phyloP scores from a whole-genome alignment of 805 yeast genomes.

The Cyberlindnera lachancei region DNA sequence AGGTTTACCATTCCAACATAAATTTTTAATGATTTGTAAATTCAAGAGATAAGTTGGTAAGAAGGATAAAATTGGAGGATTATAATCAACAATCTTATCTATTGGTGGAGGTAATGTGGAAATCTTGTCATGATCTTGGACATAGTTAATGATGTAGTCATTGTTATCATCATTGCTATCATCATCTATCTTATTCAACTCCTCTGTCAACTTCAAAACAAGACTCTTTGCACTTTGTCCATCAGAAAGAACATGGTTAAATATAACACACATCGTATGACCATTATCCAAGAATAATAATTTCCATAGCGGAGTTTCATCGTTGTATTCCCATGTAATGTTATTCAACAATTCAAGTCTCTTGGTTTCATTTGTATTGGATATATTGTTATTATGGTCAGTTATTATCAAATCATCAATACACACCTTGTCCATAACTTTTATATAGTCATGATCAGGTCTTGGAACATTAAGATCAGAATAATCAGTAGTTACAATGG shows the following conservation, averaged over 20 bases:
- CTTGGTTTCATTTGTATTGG: slow-evolving; percentile 1
- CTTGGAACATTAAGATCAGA: slow-evolving; percentile 9
- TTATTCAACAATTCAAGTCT: slow-evolving; percentile 6
- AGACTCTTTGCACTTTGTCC: slow-evolving; percentile 14
- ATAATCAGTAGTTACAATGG: slow-evolving; percentile 13
- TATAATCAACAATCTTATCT: slow-evolving; percentile 7
- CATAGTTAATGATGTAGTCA: slow-evolving; percentile 9
- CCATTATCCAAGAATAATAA: slow-evolving; percentile 10
- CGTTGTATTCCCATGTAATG: slow-evolving; percentile 9
- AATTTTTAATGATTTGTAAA: slow-evolving; percentile 1
- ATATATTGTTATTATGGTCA: slow-evolving; percentile 7
- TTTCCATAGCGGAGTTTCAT: slow-evolving; percentile 14
- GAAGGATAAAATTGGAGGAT: slow-evolving; percentile 10
- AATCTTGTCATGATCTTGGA: slow-evolving; percentile 3
- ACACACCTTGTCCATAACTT: slow-evolving; percentile 9
- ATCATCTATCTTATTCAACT: slow-evolving; percentile 1
- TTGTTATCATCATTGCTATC: not conserved
- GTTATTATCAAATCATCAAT: slow-evolving; percentile 11
- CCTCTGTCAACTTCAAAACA: slow-evolving; percentile 7
- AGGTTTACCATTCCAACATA: not conserved
- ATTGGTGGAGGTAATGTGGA: slow-evolving; percentile 15
- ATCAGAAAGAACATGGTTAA: slow-evolving; percentile 18
- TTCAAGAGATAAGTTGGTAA: slow-evolving; percentile 7
- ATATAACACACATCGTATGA: slow-evolving; percentile 13
- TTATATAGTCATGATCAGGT: slow-evolving; percentile 15